Evolutionary conservation across 1,284 basidiomycete species (phyloP).

Genomic region (Chalciporus sp.): DNA sequence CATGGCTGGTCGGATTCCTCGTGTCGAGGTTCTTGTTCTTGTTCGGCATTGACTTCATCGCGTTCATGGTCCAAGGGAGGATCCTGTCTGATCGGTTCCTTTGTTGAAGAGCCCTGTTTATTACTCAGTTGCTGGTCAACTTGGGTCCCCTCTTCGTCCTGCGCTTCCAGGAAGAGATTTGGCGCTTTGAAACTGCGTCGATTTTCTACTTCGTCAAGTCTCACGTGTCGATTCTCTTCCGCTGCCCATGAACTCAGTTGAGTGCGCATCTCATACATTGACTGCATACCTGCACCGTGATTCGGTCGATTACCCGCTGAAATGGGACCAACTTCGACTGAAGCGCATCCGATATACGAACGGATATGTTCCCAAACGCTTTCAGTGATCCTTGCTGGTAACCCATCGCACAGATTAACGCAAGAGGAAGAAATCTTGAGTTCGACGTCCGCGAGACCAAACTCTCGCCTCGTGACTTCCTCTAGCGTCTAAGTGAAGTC

Average conservation of each 20-base stretch:
- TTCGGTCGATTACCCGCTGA: background rate
- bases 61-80: conserved; percentile 6
- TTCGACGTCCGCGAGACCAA: conserved; percentile 20
- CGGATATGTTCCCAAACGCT: conserved; percentile 19
- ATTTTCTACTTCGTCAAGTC: background rate
- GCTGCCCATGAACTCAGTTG: background rate
- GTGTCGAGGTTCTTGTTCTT: background rate
- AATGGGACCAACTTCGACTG: conserved; percentile 8
- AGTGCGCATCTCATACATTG: background rate
- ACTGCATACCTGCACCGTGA: conserved; percentile 2
- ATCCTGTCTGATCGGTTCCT: background rate
- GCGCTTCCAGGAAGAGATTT: background rate
- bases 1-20: background rate
- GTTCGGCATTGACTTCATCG: background rate
- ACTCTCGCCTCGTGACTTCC: conserved; percentile 23
- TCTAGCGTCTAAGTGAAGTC: conserved; percentile 15
- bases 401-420: conserved; percentile 19
- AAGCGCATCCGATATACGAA: conserved; percentile 28
- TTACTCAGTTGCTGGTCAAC: background rate
- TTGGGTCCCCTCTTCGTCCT: background rate
- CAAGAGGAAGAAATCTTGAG: conserved; percentile 23
- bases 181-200: background rate
- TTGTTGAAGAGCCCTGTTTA: background rate
- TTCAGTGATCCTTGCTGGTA: conserved; percentile 26
- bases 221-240: background rate